Evolutionary conservation across 2,329 filamentous ascomycete species (phyloP), one percentile per base, ranked within the genome.

Genomic region (Gnomoniopsis smithogilvyi): DNA sequence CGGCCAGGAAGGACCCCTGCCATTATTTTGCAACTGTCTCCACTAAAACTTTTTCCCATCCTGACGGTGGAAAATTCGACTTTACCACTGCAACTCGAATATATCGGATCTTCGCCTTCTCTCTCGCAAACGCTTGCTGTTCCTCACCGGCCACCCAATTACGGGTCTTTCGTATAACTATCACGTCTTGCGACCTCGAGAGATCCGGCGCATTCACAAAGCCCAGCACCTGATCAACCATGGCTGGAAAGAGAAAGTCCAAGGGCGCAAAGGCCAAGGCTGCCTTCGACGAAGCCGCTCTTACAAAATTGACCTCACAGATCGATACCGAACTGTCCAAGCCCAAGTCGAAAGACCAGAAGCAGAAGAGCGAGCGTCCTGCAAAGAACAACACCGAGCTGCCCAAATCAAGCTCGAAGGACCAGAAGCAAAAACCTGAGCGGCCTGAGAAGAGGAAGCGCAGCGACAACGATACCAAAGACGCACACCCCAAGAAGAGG

Each of bases 311-410:
- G 66, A 86, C 83, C 6, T 76, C 79, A 36, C 81, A 79, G 67
- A 83, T 87, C 62, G 82, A 86, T 65, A 75, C 80, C 64, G 77
- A 76, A 56, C 74, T 87, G 63, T 68, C 72, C 41, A 68, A 72
- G 49, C 65, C 71, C 47, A 74, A 74, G 24, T 24, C 60, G 64
- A 70, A 58, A 63, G 65, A 59, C 47, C 69, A 63, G 63, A 64
- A 51, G 51, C 57, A 61, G 53, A 54, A 63, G 58, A 54, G 68
- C 58, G 43, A 69, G 62, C 59, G 65, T 63, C 64, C 65, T 66
- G 72, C 77, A 63, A 81, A 79, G 67, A 82, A 87, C 63, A 81
- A 86, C 65, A 75, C 80, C 64, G 77, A 76, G 56, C 74, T 87
- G 64, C 68, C 72, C 38, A 68, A 72, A 48, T 64, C 71, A 47